Evolutionary conservation across 2,329 filamentous ascomycete species (phyloP), one percentile per base, ranked within the genome.

Genomic region (Ustulina deusta): DNA sequence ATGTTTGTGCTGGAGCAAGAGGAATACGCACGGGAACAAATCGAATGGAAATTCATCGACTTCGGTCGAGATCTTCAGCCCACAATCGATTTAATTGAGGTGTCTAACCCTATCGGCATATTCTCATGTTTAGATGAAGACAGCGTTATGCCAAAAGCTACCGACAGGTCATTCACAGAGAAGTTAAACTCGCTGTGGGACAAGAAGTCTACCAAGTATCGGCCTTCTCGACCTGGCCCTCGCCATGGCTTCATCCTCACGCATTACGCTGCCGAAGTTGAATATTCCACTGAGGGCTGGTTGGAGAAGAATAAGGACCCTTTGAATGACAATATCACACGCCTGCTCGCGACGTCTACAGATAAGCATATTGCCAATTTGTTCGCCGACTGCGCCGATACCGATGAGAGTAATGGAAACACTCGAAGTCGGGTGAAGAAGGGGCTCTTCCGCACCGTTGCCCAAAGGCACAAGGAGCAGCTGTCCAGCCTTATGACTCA

Each of bases 1-100:
- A 99, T 99, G 96, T 99, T 99, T 77, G 96, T 99, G 10, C 85
- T 99, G 7, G 96, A 99, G 78, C 96, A 99, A 77, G 96, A 99
- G 79, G 96, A 99, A 79, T 99, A 99, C 79, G 94, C 96, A 9
- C 86, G 95, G 55, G 96, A 99, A 78, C 93, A 97, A 79, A 99
- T 99, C 73, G 96, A 99, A 81, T 99, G 96, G 96, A 94, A 98
- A 77, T 99, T 99, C 78, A 99, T 99, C 77, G 96, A 99, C 80
- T 99, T 99, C 78, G 96, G 96, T 20, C 94, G 94, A 69, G 96
- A 99, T 77, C 85, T 99, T 29, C 97, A 99, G 78, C 96, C 96
- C 0, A 99, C 96, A 0, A 99, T 99, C 74, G 96, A 99, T 75
- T 85, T 99, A 51, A 99, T 99, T 71, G 96, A 99, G 80, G 81